Evolutionary conservation across 352 stramenopile species (phyloP), one percentile per base, ranked within the genome.

Genomic region (Phytopythium montanum): DNA sequence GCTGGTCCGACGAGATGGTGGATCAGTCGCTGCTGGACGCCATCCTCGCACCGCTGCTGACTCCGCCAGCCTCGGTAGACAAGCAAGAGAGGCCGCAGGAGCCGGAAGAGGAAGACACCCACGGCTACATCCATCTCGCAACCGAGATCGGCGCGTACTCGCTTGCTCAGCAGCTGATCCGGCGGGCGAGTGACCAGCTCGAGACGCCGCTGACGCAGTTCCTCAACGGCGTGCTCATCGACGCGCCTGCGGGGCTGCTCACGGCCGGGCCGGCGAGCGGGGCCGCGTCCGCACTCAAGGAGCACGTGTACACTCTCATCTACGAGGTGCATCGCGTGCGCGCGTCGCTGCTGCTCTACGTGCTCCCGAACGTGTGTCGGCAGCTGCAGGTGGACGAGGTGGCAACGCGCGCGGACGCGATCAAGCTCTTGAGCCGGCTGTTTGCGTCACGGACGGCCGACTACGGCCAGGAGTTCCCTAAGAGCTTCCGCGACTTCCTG

Each of bases 331-430:
- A 96, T 75, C 88, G 88, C 56, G 74, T 93, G n/a, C 75, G 79
- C 16, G 72, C 87, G n/a, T 79, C 75, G 18, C 59, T 94, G 18
- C 51, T 96, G 50, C 57, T 92, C 10, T 88, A 91, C 54, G 85
- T 96, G 31, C 69, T 96, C 21, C 87, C 87, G n/a, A 94, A 90
- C 50, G 78, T 96, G 31, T 94, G 83, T 31, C 68, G 92, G 23
- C 85, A 96, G 54, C 79, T 96, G 14, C 83, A 96, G 70, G 85
- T 93, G 25, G 87, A 96, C 56, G 84, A 94, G 59, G 70, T 96
- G 16, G 78, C 81, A 9, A 94, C 77, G n/a, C 81, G 87, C 10
- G 89, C 82, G 2, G 76, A 91, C 19, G 84, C 85, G 0, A 79
- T 96, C 38, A 72, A 79, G 34, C 53, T 94, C 0, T 85, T 96